Base-by-base conservation (phyloP, 73 alveolate genomes). In the Effrenium voratum region DNA sequence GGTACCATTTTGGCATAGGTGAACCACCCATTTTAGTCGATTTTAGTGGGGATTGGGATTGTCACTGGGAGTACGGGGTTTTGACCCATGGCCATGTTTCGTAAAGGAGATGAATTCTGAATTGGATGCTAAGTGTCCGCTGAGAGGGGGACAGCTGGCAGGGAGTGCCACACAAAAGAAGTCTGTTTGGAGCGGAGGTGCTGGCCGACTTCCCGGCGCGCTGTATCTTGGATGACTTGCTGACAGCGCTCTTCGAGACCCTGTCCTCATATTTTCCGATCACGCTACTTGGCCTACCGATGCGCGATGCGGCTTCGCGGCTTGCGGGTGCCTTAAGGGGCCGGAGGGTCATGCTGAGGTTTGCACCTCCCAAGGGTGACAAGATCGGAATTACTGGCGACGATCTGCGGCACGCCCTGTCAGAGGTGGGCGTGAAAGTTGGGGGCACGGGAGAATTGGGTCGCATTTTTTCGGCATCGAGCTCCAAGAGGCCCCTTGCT, bases 331-430 rank as follows among this genome's bases (percentile, higher is more conserved):
- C 26, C 26, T 19, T 12, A 52, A 19, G 63, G 19, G 63, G 19
- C 63, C 26, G 26, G 26, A 52, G 63, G 63, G 63, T 19, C 63
- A 52, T 12, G 63, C 76, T 19, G 36, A 90, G 97, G 97, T 92
- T 92, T 41, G 79, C 72, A 47, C 98, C 98, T 10, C 98, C 98
- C 26, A 92, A 92, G 66, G 98, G 98, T 2, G 98, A 92, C 91
- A 92, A 92, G 81, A 75, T 92, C 34, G 98, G 98, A 63, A 92
- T 92, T 60, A 73, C 98, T 12, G 91, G 91, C 30, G 98, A 92
- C 22, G 98, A 92, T 43, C 49, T 92, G 40, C 60, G 98, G 5
- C 45, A 55, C 6, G 98, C 88, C 41, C 38, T 92, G 91, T 90
- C 97, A 19, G 50, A 90, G 97, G 97, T 57, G 63, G 24, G 84